Evolutionary conservation across 352 stramenopile species (phyloP).

Genomic region (Phytophthora palmivora): DNA sequence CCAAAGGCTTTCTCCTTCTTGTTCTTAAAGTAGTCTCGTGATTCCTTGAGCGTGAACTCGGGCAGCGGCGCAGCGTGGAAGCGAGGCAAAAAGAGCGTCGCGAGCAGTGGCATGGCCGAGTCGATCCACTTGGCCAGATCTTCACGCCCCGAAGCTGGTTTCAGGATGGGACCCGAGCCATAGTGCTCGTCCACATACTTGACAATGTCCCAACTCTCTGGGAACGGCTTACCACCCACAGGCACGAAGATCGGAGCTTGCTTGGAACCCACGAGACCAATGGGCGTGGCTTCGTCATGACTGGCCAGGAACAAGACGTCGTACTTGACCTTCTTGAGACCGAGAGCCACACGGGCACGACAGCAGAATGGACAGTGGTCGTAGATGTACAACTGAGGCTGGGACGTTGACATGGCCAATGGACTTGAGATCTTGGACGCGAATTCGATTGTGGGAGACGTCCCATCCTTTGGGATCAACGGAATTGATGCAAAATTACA

Average conservation of each 20-base stretch:
- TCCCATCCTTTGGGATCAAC: no score
- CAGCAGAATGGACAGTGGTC: conserved; percentile 67
- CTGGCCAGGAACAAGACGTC: conserved; percentile 51
- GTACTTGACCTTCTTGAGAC: conserved; percentile 52
- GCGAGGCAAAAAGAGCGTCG: conserved; percentile 49
- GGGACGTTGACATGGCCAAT: background rate
- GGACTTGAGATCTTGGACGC: conserved; percentile 9
- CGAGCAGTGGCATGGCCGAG: conserved; percentile 33
- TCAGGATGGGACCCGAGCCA: conserved; percentile 39
- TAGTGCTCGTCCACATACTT: conserved; percentile 62
- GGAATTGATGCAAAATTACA: no score
- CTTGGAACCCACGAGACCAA: conserved; percentile 54
- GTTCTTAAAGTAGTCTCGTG: conserved; percentile 57
- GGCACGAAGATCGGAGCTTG: conserved; percentile 57
- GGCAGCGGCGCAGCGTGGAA: conserved; percentile 48
- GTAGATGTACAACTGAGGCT: conserved; percentile 63
- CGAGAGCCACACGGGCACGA: conserved; percentile 57
- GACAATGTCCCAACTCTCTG: conserved; percentile 68
- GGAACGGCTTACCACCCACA: conserved; percentile 48
- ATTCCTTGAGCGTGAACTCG: conserved; percentile 53
- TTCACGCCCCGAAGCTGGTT: conserved; percentile 41
- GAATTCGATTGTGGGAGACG: conserved; percentile 7
- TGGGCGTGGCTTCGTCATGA: conserved; percentile 63
- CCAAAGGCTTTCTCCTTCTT: conserved; percentile 61
- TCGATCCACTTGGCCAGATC: conserved; percentile 57